Percentiles rank a stretch among this genome's conserved stretches.
Conservation (phyloP, 345 rosid species). For the Psidium guajava region DNA sequence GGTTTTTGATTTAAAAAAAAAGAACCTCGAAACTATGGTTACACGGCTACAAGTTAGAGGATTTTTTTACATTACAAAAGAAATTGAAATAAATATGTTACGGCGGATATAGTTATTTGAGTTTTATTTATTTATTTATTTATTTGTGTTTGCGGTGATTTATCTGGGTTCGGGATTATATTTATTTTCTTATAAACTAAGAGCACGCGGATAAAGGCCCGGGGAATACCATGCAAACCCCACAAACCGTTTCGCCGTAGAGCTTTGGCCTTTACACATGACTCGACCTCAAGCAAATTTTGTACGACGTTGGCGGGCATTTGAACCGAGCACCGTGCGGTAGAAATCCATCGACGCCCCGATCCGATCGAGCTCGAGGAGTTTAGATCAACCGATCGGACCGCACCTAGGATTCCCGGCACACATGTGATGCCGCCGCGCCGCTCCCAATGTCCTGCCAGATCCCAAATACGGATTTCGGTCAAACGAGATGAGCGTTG, state of each 20-base stretch:
- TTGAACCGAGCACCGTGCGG: not conserved
- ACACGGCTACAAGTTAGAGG: too few species aligned
- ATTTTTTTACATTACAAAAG: too few species aligned
- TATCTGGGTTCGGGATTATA: too few species aligned
- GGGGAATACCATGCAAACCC: too few species aligned
- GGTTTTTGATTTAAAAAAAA: too few species aligned
- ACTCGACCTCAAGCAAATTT: not conserved
- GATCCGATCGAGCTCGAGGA: not conserved
- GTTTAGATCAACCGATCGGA: not conserved
- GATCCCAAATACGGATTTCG: not conserved
- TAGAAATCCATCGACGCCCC: not conserved
- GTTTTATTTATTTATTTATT: too few species aligned
- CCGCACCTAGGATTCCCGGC: not conserved
- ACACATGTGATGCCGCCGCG: not conserved
- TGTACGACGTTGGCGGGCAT: not conserved
- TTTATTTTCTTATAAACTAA: too few species aligned
- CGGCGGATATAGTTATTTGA: too few species aligned
- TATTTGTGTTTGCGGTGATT: not conserved
- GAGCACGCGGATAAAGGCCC: too few species aligned
- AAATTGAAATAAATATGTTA: too few species aligned
- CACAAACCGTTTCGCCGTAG: not conserved
- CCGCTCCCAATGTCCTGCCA: not conserved
- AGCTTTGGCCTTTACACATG: not conserved
- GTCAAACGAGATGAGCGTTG: not conserved
- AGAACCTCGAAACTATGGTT: too few species aligned